phyloP scores from a whole-genome alignment of 2,329 filamentous ascomycete genomes.

The Lizonia empirigonia region DNA sequence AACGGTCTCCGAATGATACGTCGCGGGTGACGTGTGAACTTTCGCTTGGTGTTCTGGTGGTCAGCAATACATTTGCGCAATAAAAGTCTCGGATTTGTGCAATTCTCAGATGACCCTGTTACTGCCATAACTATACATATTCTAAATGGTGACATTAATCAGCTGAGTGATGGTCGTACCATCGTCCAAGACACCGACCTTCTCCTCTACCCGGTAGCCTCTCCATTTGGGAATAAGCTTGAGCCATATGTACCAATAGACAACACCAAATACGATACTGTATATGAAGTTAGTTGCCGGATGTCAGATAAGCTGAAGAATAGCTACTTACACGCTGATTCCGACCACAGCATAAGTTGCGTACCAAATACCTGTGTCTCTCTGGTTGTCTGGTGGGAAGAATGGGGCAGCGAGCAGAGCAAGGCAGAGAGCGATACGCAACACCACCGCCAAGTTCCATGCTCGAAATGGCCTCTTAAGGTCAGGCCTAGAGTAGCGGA shows the following conservation, averaged over 20 bases:
- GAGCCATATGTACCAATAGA: constrained; percentile 74
- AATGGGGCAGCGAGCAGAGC: constrained; percentile 66
- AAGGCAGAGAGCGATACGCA: constrained; percentile 61
- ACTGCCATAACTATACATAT: not conserved
- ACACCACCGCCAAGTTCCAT: constrained; percentile 64
- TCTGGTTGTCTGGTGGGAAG: constrained; percentile 57
- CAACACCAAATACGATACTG: constrained; percentile 62
- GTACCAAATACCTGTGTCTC: constrained; percentile 52
- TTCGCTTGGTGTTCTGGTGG: not conserved
- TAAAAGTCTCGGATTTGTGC: not conserved
- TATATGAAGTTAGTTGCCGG: constrained; percentile 8
- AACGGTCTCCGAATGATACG: not conserved
- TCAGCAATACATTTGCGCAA: not conserved
- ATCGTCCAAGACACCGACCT: constrained; percentile 64
- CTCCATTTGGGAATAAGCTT: constrained; percentile 63
- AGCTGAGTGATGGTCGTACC: constrained; percentile 70
- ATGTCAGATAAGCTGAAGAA: constrained; percentile 6
- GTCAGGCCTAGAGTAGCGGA: constrained; percentile 65
- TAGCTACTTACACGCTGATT: constrained; percentile 55
- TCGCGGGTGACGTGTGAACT: not conserved
- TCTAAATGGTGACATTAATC: constrained; percentile 34
- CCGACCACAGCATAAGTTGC: constrained; percentile 61
- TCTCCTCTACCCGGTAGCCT: constrained; percentile 67
- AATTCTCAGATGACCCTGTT: not conserved
- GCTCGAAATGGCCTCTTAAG: constrained; percentile 68